Percentiles rank a stretch among this genome's conserved stretches.
phyloP scores from a whole-genome alignment of 1,139 yeast genomes.

The Debaryomyces psychrophilus region DNA sequence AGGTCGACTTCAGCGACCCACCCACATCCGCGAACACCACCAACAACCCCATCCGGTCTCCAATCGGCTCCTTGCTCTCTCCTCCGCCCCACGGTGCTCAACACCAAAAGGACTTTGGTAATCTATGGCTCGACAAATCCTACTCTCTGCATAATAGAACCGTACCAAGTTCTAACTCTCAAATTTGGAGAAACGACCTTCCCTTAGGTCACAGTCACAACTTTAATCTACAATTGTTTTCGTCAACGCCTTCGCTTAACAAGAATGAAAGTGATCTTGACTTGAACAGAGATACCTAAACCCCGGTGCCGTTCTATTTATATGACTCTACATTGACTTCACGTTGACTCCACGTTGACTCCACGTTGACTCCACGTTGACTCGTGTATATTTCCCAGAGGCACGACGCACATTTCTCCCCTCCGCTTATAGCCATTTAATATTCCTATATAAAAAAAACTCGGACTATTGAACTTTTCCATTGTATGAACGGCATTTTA shows the following conservation, averaged over 20 bases:
- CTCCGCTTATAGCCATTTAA: background rate
- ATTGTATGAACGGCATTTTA: slow-evolving; percentile 7
- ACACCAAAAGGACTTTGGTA: slow-evolving; percentile 12
- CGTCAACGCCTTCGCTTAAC: slow-evolving; percentile 2
- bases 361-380: slow-evolving; percentile 3
- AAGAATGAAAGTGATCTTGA: slow-evolving; percentile 5
- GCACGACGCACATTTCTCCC: background rate
- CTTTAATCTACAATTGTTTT: slow-evolving; percentile 7
- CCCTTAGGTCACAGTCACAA: slow-evolving; percentile 17
- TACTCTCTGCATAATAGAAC: slow-evolving; percentile 23
- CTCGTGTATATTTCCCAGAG: background rate
- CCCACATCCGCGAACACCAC: background rate
- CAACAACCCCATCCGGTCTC: slow-evolving; percentile 1
- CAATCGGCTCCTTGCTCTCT: slow-evolving; percentile 4
- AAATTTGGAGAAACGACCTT: slow-evolving; percentile 35
- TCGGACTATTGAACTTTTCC: background rate
- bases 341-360: background rate
- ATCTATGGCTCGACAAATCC: slow-evolving; percentile 15
- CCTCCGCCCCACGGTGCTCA: slow-evolving; percentile 4
- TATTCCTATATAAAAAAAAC: background rate
- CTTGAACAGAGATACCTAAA: background rate
- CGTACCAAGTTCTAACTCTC: slow-evolving; percentile 29
- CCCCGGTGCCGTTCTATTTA: background rate
- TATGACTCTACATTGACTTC: background rate
- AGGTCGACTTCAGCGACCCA: background rate